Base-by-base conservation (phyloP, 2,329 filamentous ascomycete species). In the Dothideomycetes sp. region DNA sequence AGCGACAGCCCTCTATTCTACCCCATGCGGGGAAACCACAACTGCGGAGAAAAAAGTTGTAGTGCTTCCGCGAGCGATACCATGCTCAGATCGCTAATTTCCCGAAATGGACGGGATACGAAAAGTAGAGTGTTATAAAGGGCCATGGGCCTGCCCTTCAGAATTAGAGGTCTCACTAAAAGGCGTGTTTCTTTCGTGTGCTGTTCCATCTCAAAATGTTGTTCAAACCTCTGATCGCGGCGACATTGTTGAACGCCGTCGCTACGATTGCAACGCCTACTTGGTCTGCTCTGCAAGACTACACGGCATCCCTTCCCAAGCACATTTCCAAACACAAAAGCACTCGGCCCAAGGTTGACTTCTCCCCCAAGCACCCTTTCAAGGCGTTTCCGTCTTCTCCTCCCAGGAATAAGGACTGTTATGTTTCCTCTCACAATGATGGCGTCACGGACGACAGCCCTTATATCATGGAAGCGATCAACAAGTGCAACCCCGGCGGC, bases 401-500 rank as follows among this genome's bases (percentile, higher is more conserved):
- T 4, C 29, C 47, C 5, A 51, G 63, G 19, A 55, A 49, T 17
- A 61, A 55, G 47, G 58, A 53, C 4, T 68, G 64, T 45, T 52
- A 49, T 15, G 60, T 66, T 18, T 48, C 59, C 27, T 58, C 54
- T 24, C 55, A 57, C 41, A 49, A 58, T 27, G 62, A 63, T 19
- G 47, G 58, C 31, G 57, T 57, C 29, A 60, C 54, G 8, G 72
- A 75, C 36, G 72, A 75, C 47, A 68, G 69, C 31, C 43, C 59
- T 17, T 56, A 68, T 40, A 71, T 81, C 36, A 47, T 79, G 7
- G 54, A 63, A 1, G 75, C 76, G 0, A 57, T 80, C 40, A 60
- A 75, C 33, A 50, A 65, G 42, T 81, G 77, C 57, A 81, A 81
- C 49, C 59, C 75, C 43, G 77, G 77, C 9, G 78, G 78, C 5